Evolutionary conservation across 1,284 basidiomycete genomes (phyloP), one percentile per base, ranked within the genome.

Genomic region (Tremellales sp.): DNA sequence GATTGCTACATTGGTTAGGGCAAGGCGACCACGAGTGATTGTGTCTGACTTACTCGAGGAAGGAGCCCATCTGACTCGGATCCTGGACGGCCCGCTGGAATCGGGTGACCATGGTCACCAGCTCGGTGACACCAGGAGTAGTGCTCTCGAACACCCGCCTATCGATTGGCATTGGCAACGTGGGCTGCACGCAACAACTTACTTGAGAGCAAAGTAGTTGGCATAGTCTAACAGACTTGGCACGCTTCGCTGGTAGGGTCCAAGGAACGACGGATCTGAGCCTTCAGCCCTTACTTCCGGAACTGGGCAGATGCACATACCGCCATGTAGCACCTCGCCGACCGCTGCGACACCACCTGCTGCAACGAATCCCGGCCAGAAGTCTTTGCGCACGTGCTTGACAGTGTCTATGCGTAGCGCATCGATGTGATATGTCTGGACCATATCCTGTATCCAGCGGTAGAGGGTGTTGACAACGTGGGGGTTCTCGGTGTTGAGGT

Each of bases 141-240:
- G 65, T 55, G 12, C 40, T 51, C 27, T 65, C 48, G 47, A 76
- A 76, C 3, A 72, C 64, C 19, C 67, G 65, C 31, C 73, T 69
- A 39, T 1, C 43, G 22, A 12, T n/a, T n/a, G n/a, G n/a, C n/a
- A n/a, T n/a, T 10, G 26, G 12, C 15, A 17, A n/a, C 22, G 25
- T 43, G 21, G 37, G 22, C 13, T 27, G 24, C 22, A 22, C 27
- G 25, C 12, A 26, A 21, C 75, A 1, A 70, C 75, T 15, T 67
- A 58, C 43, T 70, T 68, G 22, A 82, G 61, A 23, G 77, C 77
- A 53, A 71, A 79, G 62, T 78, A 82, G 40, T 76, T 74, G 2
- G 81, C 79, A 57, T 81, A 83, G 63, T 82, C 79, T 43, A 83
- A 72, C 25, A 81, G 67, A 23, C 78, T 76, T 53, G 77, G 75